Percentiles rank a stretch among this genome's conserved stretches.
Evolutionary conservation across 192 early-diverging fungal genomes (phyloP).

Genomic region (Linderina pennispora): DNA sequence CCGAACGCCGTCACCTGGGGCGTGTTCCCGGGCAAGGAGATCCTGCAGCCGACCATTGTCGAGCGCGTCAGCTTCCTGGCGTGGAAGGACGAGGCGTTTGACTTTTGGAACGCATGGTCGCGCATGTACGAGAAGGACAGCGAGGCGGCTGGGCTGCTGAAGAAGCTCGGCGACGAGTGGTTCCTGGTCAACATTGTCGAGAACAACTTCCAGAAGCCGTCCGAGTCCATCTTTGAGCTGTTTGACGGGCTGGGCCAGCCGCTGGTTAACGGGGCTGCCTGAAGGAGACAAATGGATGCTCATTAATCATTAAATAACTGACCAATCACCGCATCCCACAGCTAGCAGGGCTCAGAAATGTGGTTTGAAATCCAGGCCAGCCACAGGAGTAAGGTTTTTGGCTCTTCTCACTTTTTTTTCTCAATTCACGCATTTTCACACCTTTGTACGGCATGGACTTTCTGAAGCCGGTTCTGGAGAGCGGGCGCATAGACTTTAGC

Average conservation of each 20-base stretch:
- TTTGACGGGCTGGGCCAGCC: conserved; percentile 24
- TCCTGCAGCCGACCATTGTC: conserved; percentile 94
- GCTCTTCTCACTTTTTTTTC: neutral
- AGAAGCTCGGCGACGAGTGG: conserved; percentile 63
- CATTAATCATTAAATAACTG: too few relatives aligned
- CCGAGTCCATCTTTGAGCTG: conserved; percentile 40
- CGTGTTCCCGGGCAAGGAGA: conserved; percentile 95
- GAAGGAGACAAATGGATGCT: too few relatives aligned
- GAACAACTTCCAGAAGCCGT: conserved; percentile 68
- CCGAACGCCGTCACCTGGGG: conserved; percentile 99
- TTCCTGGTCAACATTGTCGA: conserved; percentile 92
- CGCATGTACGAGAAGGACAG: conserved; percentile 57
- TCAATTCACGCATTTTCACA: neutral
- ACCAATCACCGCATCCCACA: too few relatives aligned
- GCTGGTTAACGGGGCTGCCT: conserved; percentile 5
- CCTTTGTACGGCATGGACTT: conserved; percentile 22
- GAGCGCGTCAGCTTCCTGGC: conserved; percentile 83
- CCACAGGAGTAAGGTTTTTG: too few relatives aligned
- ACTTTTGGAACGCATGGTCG: conserved; percentile 88
- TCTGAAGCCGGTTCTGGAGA: conserved; percentile 30
- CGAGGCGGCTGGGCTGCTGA: conserved; percentile 54
- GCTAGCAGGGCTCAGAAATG: too few relatives aligned
- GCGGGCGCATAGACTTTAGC: conserved; percentile 43
- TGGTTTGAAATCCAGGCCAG: too few relatives aligned
- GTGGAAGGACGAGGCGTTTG: conserved; percentile 97